A percentile compares a stretch with the other conserved stretches of the same genome.
phyloP scores from a whole-genome alignment of 495 filamentous ascomycete genomes.

The Chaetomidium leptoderma region DNA sequence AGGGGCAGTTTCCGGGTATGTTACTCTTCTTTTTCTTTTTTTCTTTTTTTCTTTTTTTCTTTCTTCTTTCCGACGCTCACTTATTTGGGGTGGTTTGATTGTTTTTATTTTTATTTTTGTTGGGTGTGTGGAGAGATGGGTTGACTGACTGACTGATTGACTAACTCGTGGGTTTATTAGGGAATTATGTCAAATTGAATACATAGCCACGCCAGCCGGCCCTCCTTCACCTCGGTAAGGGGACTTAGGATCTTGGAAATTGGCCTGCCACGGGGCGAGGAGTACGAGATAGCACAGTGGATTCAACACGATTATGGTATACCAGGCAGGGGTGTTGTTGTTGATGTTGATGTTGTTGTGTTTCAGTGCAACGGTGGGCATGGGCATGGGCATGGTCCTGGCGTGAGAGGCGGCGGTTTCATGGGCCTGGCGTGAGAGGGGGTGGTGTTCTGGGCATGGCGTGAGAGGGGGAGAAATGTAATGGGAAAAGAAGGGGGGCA shows the following conservation, averaged over 20 bases:
- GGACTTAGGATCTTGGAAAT: too few relatives aligned
- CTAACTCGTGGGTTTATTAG: constrained; percentile 23
- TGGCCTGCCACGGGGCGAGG: too few relatives aligned
- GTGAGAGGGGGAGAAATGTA: background rate
- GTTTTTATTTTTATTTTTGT: background rate
- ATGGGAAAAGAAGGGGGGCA: too few relatives aligned
- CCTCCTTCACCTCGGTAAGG: too few relatives aligned
- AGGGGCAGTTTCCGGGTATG: constrained; percentile 94
- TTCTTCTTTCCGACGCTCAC: background rate
- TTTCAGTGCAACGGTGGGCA: too few relatives aligned
- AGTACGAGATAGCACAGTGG: too few relatives aligned
- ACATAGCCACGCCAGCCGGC: too few relatives aligned
- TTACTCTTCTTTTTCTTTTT: constrained; percentile 15
- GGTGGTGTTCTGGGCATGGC: too few relatives aligned
- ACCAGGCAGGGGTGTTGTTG: too few relatives aligned
- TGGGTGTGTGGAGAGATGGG: background rate
- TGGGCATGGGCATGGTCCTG: too few relatives aligned
- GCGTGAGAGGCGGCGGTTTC: background rate
- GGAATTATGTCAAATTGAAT: constrained; percentile 44
- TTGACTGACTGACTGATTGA: background rate
- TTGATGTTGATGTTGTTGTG: too few relatives aligned
- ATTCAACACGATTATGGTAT: too few relatives aligned
- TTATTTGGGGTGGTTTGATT: background rate
- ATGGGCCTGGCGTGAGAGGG: background rate
- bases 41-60: background rate